Evolutionary conservation across 306 rosid genomes (phyloP), one percentile per base, ranked within the genome.

Genomic region (Pachyrhizus erosus): DNA sequence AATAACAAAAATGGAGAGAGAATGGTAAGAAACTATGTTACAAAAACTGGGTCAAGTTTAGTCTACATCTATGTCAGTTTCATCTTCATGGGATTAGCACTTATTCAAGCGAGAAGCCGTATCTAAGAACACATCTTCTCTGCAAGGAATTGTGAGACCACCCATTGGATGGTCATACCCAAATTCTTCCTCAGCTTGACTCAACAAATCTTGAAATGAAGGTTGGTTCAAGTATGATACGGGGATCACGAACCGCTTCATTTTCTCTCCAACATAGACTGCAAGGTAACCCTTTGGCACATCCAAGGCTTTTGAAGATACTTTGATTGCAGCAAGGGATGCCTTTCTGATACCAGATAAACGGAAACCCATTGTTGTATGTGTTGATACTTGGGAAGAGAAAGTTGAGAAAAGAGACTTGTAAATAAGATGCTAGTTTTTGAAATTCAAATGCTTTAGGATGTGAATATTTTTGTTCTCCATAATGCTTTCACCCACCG

Each of bases 121-220:
- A 6, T 76, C 29, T 21, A 67, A 9, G 77, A 82, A 82, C 2
- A 55, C 29, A 8, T 60, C 78, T 55, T 83, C 74, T 12, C 48
- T 9, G 15, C 85, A 86, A 5, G 87, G 85, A 51, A 86, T 83
- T 20, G 87, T 86, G 77, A 86, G 82, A 13, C 85, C 87, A 3
- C 85, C 89, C 83, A 69, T 86, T 33, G 85, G 89, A 83, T 86
- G 87, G 7, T 83, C 61, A 34, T 74, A 86, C 39, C 84, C 83
- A 2, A 75, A 82, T 55, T 76, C 70, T 76, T 42, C 72, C 4
- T 76, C 77, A 4, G 52, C 73, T 67, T 8, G 51, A 39, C 4
- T 39, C 46, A 67, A n/a, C 26, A 67, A 39, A 2, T 40, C 73
- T 67, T 67, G 51, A 34, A 67, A 67, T 18, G 31, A 39, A 39